These are phyloP conservation scores for Hirschioporus abietinus DNA, from an alignment of 768 basidiomycete genomes.

Conservation along the genomic window DNA sequence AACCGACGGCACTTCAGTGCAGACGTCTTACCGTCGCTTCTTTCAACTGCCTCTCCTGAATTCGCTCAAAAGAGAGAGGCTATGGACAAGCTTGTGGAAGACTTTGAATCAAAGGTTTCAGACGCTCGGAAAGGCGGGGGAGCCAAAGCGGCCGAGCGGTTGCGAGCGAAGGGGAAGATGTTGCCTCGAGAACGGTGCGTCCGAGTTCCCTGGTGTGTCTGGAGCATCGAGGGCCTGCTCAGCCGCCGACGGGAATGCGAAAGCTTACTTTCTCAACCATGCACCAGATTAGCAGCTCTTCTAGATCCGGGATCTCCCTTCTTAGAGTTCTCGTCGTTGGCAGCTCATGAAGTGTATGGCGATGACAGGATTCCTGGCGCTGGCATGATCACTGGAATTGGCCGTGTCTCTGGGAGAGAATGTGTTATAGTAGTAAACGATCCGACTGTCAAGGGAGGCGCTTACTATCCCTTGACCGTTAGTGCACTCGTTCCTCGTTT, in stretches of 20 bases:
- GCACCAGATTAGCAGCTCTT: conserved; percentile 57
- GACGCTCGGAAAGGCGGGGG: conserved; percentile 69
- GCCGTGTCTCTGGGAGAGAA: conserved; percentile 72
- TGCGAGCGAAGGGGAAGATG: conserved; percentile 74
- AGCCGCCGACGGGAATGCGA: background rate
- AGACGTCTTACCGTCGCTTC: conserved; percentile 63
- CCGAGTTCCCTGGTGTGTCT: conserved; percentile 5
- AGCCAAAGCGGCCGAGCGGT: conserved; percentile 64
- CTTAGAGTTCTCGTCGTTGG: conserved; percentile 80
- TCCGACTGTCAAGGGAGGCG: conserved; percentile 89
- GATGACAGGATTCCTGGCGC: conserved; percentile 76
- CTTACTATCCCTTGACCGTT: conserved; percentile 85
- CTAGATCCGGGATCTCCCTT: conserved; percentile 88
- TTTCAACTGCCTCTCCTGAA: conserved; percentile 67
- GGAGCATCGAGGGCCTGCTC: background rate
- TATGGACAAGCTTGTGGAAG: conserved; percentile 66
- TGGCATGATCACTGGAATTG: conserved; percentile 82
- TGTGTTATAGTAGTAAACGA: conserved; percentile 93
- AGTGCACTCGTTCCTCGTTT: conserved; percentile 13
- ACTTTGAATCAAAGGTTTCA: conserved; percentile 56
- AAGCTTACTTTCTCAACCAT: background rate
- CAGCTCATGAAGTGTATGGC: conserved; percentile 83
- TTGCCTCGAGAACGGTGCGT: conserved; percentile 78
- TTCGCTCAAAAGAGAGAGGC: conserved; percentile 60
- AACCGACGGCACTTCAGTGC: conserved; percentile 25